phyloP scores from a whole-genome alignment of 805 yeast species.

The Wickerhamiella galacta region DNA sequence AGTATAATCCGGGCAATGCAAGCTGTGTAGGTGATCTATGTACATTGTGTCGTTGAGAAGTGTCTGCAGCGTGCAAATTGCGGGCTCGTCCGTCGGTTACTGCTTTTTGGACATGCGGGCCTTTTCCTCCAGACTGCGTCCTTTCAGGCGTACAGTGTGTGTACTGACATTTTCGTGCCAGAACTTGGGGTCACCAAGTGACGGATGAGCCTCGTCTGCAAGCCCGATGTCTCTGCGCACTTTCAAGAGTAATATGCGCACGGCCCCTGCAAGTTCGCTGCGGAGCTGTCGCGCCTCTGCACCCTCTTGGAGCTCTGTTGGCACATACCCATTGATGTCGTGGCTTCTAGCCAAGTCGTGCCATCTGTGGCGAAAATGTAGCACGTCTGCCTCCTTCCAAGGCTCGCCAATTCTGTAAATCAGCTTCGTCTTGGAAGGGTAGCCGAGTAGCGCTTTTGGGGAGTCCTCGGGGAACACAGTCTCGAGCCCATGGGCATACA shows the following conservation, averaged over 20 bases:
- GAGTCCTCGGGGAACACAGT: slow-evolving; percentile 63
- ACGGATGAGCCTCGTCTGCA: not conserved
- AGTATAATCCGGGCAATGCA: too few relatives aligned
- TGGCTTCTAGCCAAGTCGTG: slow-evolving; percentile 28
- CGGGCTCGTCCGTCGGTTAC: too few relatives aligned
- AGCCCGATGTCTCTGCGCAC: not conserved
- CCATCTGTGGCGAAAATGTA: slow-evolving; percentile 56
- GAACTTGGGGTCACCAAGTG: not conserved
- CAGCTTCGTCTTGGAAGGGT: slow-evolving; percentile 49
- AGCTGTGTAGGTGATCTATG: too few relatives aligned
- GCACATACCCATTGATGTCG: slow-evolving; percentile 30
- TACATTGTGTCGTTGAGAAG: too few relatives aligned
- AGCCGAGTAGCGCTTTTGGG: slow-evolving; percentile 38
- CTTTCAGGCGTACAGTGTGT: not conserved
- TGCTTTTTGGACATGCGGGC: too few relatives aligned
- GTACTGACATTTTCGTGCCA: not conserved
- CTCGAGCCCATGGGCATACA: slow-evolving; percentile 74
- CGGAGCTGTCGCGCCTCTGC: slow-evolving; percentile 48
- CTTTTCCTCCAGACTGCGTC: not conserved
- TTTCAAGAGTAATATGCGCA: too few relatives aligned
- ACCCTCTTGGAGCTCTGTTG: slow-evolving; percentile 47
- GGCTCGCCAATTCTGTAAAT: slow-evolving; percentile 58
- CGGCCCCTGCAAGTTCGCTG: slow-evolving; percentile 56
- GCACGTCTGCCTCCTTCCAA: slow-evolving; percentile 42
- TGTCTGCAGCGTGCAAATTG: too few relatives aligned